A percentile compares a stretch with the other conserved stretches of the same genome.
phyloP scores from a whole-genome alignment of 805 yeast species.

The Saccharomycopsis babjevae region DNA sequence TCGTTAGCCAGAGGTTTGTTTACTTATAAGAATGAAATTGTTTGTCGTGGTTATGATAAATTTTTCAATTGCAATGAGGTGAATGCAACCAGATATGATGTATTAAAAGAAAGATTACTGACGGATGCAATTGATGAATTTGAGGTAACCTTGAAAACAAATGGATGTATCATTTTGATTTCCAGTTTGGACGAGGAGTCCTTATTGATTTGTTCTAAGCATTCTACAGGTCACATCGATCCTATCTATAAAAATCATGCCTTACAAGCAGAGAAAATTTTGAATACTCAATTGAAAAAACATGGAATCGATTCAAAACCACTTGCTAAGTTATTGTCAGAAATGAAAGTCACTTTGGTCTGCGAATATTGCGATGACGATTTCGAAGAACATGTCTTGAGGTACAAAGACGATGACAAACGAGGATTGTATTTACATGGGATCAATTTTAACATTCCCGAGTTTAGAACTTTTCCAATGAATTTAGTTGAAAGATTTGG shows the following conservation, averaged over 20 bases:
- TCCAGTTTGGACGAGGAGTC: slow-evolving; percentile 70
- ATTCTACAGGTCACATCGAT: slow-evolving; percentile 64
- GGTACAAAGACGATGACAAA: slow-evolving; percentile 52
- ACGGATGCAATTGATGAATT: slow-evolving; percentile 62
- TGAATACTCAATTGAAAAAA: slow-evolving; percentile 41
- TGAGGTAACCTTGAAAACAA: slow-evolving; percentile 72
- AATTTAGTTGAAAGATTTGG: slow-evolving; percentile 53
- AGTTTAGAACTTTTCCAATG: slow-evolving; percentile 58
- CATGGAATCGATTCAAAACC: slow-evolving; percentile 33
- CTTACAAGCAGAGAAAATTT: slow-evolving; percentile 49
- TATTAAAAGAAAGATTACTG: slow-evolving; percentile 22
- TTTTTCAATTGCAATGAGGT: slow-evolving; percentile 78
- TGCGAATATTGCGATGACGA: slow-evolving; percentile 87
- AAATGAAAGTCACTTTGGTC: slow-evolving; percentile 64
- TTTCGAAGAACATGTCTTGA: slow-evolving; percentile 89
- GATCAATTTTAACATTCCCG: slow-evolving; percentile 54
- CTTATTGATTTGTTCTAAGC: slow-evolving; percentile 81
- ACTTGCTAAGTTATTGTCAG: slow-evolving; percentile 47
- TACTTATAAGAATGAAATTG: slow-evolving; percentile 39
- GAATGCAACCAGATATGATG: slow-evolving; percentile 36
- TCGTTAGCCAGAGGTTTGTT: slow-evolving; percentile 79
- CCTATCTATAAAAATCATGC: slow-evolving; percentile 57
- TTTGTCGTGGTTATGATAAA: slow-evolving; percentile 86
- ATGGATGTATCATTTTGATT: slow-evolving; percentile 85
- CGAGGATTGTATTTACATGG: slow-evolving; percentile 85